phyloP scores from a whole-genome alignment of 345 rosid genomes.

The Hypericum androsaemum region DNA sequence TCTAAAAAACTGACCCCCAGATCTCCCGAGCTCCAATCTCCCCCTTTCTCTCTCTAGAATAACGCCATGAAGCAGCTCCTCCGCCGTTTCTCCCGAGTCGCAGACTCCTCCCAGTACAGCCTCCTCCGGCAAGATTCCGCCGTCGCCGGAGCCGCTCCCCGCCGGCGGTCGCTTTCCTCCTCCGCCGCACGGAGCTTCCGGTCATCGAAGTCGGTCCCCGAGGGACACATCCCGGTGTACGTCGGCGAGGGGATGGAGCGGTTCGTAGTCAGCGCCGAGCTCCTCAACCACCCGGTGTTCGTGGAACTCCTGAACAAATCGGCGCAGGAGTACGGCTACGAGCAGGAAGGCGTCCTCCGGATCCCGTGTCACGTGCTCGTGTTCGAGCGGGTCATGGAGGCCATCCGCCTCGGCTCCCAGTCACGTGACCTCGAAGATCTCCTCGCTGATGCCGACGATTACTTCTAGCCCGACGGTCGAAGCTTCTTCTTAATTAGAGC shows the following conservation, averaged over 20 bases:
- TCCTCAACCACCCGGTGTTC: slow-evolving; percentile 80
- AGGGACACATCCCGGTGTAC: slow-evolving; percentile 78
- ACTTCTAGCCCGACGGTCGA: too few relatives aligned
- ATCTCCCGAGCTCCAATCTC: neutral
- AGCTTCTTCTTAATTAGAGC: too few relatives aligned
- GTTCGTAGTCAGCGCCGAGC: slow-evolving; percentile 74
- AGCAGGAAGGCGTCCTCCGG: slow-evolving; percentile 75
- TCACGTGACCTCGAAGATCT: slow-evolving; percentile 44
- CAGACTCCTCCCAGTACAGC: slow-evolving; percentile 71
- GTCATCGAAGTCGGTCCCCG: slow-evolving; percentile 40
- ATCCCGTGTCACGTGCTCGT: slow-evolving; percentile 85
- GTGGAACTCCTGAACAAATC: slow-evolving; percentile 61
- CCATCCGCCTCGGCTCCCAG: slow-evolving; percentile 62
- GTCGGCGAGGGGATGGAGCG: slow-evolving; percentile 96
- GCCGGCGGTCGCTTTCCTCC: slow-evolving; percentile 20
- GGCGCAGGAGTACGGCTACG: slow-evolving; percentile 92
- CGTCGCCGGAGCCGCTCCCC: slow-evolving; percentile 16
- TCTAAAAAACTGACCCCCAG: too few relatives aligned
- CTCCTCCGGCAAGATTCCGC: slow-evolving; percentile 50
- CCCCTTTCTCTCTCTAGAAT: neutral
- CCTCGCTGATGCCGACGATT: slow-evolving; percentile 1
- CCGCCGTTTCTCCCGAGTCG: slow-evolving; percentile 81
- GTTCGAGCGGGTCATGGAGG: slow-evolving; percentile 74
- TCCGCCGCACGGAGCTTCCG: slow-evolving; percentile 19
- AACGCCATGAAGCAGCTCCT: slow-evolving; percentile 67